Conservation (phyloP, 148 eudicot genomes). For the Vaccinium darrowii region DNA sequence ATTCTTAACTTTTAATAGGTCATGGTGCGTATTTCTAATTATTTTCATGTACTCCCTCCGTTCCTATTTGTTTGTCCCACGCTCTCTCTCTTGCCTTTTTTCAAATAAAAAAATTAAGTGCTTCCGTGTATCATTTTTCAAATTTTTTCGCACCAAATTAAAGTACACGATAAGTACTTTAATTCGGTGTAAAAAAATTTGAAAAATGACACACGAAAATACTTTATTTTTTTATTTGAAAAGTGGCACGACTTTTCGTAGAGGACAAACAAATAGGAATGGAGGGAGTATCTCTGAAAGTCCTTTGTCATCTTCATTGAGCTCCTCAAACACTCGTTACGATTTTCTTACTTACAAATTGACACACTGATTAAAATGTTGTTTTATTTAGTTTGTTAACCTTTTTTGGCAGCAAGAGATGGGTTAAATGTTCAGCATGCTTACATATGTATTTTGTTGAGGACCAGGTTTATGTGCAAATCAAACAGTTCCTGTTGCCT, state of each 20-base stretch:
- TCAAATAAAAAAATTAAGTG: too few species aligned
- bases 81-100: too few species aligned
- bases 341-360: constrained; percentile 1
- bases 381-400: neutral
- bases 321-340: neutral
- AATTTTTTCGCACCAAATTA: too few species aligned
- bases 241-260: too few species aligned
- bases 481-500: neutral
- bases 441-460: neutral
- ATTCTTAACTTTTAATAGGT: neutral
- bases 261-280: too few species aligned
- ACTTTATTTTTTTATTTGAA: too few species aligned
- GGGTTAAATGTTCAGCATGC: neutral
- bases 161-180: too few species aligned
- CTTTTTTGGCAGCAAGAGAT: neutral
- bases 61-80: too few species aligned
- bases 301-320: neutral
- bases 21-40: neutral
- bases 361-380: neutral
- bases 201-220: too few species aligned
- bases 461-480: neutral
- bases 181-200: too few species aligned
- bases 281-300: neutral
- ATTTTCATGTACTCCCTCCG: neutral
- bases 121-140: too few species aligned